Base-by-base conservation (phyloP, 225 moss, liverwort and hornwort genomes). In the Pleurozium schreberi region DNA sequence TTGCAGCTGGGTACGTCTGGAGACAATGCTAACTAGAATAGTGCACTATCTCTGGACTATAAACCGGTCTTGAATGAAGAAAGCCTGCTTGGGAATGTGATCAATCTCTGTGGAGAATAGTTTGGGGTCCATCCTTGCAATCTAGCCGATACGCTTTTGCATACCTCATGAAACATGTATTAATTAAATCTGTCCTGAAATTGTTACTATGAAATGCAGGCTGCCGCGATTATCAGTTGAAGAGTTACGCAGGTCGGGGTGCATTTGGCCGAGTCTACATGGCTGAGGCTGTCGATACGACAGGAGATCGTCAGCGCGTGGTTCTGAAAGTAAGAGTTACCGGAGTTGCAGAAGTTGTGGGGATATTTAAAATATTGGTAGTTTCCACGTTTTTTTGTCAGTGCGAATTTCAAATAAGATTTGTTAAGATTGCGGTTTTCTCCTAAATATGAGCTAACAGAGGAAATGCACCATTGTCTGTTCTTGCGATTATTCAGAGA, bases 201-300 rank as follows among this genome's bases (percentile, higher is more conserved):
- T 86, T 85, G 53, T 84, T 74, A 84, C 90, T 50, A 91, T 84
- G 84, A 88, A 90, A 80, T 91, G 89, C 93, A 98, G 98, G 95
- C 49, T 65, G 78, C 66, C 91, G 84, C 89, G 91, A 90, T 70
- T 99, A 99, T 92, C 95, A 92, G 75, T 90, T 99, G 58, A 97
- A 94, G 87, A 88, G 92, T 57, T 95, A 92, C 87, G 93, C 96
- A 85, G 99, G 99, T 75, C 94, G 90, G 86, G 99, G 99, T 90
- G 95, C 99, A 53, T 97, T 96, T 93, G 99, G 96, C 74, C 95
- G 94, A 91, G 97, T 99, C 45, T 99, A 95, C 88, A 90, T 95
- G 86, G 95, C 97, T 82, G 96, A 97, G 68, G 91, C 91, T 90
- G 92, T 95, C 68, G 91, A 88, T 63, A 94, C 93, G 68, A 85